Conservation (phyloP, 257 asterid species). For the Linaria vulgaris region DNA sequence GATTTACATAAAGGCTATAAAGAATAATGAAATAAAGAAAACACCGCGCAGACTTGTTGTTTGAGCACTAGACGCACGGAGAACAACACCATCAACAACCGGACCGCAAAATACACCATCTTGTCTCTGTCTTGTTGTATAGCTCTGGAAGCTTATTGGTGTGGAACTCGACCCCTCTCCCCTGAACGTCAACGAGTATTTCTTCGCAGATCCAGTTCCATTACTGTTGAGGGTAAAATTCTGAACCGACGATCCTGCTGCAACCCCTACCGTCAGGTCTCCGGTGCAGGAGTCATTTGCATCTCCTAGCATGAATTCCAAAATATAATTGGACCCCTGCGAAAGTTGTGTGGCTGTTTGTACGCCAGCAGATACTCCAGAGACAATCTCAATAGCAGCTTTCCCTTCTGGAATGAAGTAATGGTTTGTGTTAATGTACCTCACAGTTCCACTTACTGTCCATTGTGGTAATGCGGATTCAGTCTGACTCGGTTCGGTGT, state of each 20-base stretch:
- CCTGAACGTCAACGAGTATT: constrained; percentile 39
- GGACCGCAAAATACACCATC: constrained; percentile 61
- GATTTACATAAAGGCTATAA: constrained; percentile 29
- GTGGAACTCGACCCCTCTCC: constrained; percentile 39
- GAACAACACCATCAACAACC: constrained; percentile 48
- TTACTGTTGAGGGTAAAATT: constrained; percentile 48
- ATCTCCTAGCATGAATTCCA: constrained; percentile 64
- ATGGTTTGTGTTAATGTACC: constrained; percentile 46
- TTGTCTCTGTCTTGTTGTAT: constrained; percentile 34
- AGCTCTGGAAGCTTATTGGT: constrained; percentile 51
- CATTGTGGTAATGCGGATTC: constrained; percentile 62
- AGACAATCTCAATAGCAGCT: constrained; percentile 55
- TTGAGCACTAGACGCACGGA: constrained; percentile 32
- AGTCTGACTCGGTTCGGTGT: constrained; percentile 48
- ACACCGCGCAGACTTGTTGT: constrained; percentile 19
- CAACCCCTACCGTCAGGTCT: constrained; percentile 44
- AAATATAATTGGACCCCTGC: constrained; percentile 37
- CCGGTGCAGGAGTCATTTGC: constrained; percentile 65
- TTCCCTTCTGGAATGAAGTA: constrained; percentile 54
- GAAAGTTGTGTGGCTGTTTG: constrained; percentile 46
- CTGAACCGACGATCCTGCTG: constrained; percentile 49
- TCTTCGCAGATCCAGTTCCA: constrained; percentile 53
- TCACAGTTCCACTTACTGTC: constrained; percentile 55
- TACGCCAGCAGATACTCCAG: constrained; percentile 44
- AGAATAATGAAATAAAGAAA: constrained; percentile 28